phyloP scores from a whole-genome alignment of 176 grass and related monocot genomes.

The Secale cereale region DNA sequence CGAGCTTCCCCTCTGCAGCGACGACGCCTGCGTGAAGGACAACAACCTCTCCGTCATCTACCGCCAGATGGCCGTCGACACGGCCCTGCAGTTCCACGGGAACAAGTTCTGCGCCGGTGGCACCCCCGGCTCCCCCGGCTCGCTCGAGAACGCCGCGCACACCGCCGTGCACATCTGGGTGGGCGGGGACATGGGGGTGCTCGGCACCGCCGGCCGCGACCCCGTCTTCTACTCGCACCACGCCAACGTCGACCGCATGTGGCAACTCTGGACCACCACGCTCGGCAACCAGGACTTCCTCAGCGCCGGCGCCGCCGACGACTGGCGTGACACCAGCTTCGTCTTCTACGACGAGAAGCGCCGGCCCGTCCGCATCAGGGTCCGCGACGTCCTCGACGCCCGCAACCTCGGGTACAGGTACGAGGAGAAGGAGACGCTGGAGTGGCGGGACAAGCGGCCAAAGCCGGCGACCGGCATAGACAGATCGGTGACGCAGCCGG shows the following conservation, averaged over 20 bases:
- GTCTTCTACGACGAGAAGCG: constrained; percentile 11
- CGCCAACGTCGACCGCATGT: constrained; percentile 42
- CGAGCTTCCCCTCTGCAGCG: background rate
- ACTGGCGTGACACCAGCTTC: constrained; percentile 2
- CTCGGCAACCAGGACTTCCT: background rate
- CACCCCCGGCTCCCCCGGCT: background rate
- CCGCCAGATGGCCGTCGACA: constrained; percentile 15
- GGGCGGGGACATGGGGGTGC: constrained; percentile 1
- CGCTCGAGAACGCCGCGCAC: constrained; percentile 1
- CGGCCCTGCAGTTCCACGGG: background rate
- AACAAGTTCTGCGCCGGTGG: background rate
- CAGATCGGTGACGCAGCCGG: background rate
- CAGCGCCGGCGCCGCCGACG: background rate
- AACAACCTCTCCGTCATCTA: background rate
- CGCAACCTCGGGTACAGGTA: background rate
- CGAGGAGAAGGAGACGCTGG: constrained; percentile 1
- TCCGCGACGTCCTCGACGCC: background rate
- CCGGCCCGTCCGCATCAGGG: background rate
- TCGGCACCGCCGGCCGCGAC: constrained; percentile 3
- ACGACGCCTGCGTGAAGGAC: background rate
- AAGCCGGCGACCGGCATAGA: background rate
- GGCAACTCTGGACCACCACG: constrained; percentile 29
- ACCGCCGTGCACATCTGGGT: constrained; percentile 19
- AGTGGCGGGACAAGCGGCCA: background rate
- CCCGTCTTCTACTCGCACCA: constrained; percentile 38